phyloP scores from a whole-genome alignment of 2,329 filamentous ascomycete species.

The Neopestalotiopsis sp. region DNA sequence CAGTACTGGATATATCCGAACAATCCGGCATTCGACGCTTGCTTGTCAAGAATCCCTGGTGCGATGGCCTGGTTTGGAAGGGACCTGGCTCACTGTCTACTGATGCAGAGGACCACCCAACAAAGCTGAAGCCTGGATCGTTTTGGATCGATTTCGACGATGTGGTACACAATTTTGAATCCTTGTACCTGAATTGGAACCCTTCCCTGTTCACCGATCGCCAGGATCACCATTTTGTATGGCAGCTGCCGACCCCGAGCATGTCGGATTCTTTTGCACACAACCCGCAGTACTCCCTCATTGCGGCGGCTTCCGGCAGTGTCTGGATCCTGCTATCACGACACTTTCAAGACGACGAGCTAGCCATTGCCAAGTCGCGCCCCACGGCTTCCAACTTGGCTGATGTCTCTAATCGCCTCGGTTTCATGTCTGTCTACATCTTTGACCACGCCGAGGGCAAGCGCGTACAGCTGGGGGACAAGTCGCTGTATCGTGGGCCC shows the following conservation, averaged over 20 bases:
- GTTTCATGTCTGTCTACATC: constrained; percentile 87
- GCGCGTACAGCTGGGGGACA: constrained; percentile 76
- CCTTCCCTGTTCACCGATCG: constrained; percentile 80
- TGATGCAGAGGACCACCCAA: constrained; percentile 29
- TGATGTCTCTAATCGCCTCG: constrained; percentile 60
- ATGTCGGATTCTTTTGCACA: constrained; percentile 63
- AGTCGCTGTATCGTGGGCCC: constrained; percentile 75
- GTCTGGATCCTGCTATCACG: constrained; percentile 88
- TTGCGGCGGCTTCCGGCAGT: constrained; percentile 60
- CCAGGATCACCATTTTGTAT: constrained; percentile 89
- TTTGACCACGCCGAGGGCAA: constrained; percentile 72
- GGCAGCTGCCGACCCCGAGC: constrained; percentile 63
- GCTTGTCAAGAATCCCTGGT: constrained; percentile 96
- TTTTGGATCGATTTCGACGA: constrained; percentile 94
- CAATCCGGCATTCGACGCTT: constrained; percentile 67
- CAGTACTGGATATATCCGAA: constrained; percentile 79
- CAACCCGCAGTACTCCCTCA: constrained; percentile 76
- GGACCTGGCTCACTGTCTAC: constrained; percentile 49
- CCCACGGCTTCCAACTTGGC: constrained; percentile 40
- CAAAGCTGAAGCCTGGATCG: constrained; percentile 66
- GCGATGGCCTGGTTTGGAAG: constrained; percentile 78
- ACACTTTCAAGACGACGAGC: constrained; percentile 78
- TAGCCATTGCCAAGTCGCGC: constrained; percentile 57
- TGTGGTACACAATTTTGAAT: constrained; percentile 90
- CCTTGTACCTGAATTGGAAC: constrained; percentile 97